phyloP scores from a whole-genome alignment of 352 stramenopile species.

The Plasmopara halstedii region DNA sequence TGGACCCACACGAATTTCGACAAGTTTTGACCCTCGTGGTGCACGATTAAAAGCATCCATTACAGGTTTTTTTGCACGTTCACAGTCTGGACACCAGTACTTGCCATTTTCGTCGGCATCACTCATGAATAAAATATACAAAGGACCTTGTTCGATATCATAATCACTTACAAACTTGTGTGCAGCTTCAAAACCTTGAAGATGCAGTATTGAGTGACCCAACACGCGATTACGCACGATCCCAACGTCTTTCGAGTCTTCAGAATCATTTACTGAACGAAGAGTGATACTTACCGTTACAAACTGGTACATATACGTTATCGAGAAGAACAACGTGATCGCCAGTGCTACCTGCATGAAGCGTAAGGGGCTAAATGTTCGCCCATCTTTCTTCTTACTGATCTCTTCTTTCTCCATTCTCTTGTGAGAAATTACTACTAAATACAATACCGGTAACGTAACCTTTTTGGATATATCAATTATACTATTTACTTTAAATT shows the following conservation, averaged over 20 bases:
- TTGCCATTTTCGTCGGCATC: constrained; percentile 51
- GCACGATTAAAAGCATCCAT: constrained; percentile 66
- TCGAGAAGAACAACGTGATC: constrained; percentile 45
- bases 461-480: too few species aligned
- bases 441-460: too few species aligned
- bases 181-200: constrained; percentile 65
- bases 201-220: constrained; percentile 48
- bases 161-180: constrained; percentile 77
- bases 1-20: constrained; percentile 63
- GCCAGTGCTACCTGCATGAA: constrained; percentile 69
- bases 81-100: constrained; percentile 80
- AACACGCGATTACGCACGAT: constrained; percentile 38
- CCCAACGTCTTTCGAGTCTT: constrained; percentile 9
- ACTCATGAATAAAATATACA: constrained; percentile 79
- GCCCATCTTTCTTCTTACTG: background rate
- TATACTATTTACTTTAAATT: too few species aligned
- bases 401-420: constrained; percentile 13
- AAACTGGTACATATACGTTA: constrained; percentile 73
- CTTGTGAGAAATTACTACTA: too few species aligned
- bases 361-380: constrained; percentile 42
- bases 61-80: constrained; percentile 56
- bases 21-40: constrained; percentile 46
- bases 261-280: constrained; percentile 15
- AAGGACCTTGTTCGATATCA: constrained; percentile 51
- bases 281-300: constrained; percentile 40